Evolutionary conservation across 108 stramenopile species (phyloP).

Genomic region (Pelagomonas calceolata): DNA sequence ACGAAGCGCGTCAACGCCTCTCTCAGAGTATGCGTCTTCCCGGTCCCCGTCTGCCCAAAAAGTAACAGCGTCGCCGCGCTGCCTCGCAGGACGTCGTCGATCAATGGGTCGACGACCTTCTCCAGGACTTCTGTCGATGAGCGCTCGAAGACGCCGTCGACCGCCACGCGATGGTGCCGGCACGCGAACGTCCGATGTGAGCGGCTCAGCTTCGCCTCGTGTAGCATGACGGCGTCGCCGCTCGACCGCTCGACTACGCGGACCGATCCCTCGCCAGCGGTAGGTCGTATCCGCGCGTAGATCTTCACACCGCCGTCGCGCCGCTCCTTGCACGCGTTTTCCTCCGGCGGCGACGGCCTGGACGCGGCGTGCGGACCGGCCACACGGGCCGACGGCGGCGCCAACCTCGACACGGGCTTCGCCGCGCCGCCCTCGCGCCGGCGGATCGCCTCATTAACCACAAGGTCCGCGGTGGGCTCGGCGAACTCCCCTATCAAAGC

Average conservation of each 20-base stretch:
- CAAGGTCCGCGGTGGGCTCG: background rate
- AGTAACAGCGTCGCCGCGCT: background rate
- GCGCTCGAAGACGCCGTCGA: conserved; percentile 6
- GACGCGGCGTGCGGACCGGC: no score
- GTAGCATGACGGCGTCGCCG: background rate
- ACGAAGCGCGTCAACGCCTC: background rate
- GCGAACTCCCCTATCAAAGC: background rate
- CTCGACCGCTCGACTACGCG: background rate
- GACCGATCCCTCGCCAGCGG: background rate
- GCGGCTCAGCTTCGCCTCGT: conserved; percentile 5
- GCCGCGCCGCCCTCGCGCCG: no score
- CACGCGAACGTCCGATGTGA: background rate
- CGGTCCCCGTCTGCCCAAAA: background rate
- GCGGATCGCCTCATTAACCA: background rate
- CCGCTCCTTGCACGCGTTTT: no score
- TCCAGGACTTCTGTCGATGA: background rate
- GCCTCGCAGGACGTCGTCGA: background rate
- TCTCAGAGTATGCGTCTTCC: background rate
- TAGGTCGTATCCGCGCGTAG: background rate
- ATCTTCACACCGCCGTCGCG: background rate
- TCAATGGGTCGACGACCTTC: background rate
- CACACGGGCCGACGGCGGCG: no score
- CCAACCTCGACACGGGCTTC: no score
- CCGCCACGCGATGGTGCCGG: background rate
- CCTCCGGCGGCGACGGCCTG: no score